phyloP scores from a whole-genome alignment of 257 asterid species.

The Solanum medicagineum region DNA sequence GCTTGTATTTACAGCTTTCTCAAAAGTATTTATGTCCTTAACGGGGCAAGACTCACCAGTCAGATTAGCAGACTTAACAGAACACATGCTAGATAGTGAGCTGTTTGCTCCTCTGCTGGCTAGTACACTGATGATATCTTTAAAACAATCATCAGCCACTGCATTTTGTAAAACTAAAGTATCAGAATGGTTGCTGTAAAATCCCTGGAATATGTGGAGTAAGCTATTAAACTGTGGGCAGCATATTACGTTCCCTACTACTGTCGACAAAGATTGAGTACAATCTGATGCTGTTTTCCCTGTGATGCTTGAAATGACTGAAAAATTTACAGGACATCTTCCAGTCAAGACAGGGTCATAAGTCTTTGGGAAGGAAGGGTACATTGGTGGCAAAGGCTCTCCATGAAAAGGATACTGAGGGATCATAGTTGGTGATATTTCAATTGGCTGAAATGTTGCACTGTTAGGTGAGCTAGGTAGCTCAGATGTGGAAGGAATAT shows the following conservation, averaged over 20 bases:
- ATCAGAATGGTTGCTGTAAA: slow-evolving; percentile 50
- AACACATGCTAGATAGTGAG: slow-evolving; percentile 65
- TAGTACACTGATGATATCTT: slow-evolving; percentile 87
- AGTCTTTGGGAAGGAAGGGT: slow-evolving; percentile 73
- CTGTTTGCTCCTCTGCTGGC: slow-evolving; percentile 93
- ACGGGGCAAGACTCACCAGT: slow-evolving; percentile 98
- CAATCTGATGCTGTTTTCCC: slow-evolving; percentile 92
- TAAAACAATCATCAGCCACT: slow-evolving; percentile 86
- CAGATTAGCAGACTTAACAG: slow-evolving; percentile 58
- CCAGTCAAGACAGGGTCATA: slow-evolving; percentile 91
- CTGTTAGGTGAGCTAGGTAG: slow-evolving; percentile 60
- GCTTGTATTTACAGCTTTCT: slow-evolving; percentile 75
- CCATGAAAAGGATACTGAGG: slow-evolving; percentile 62
- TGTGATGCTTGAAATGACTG: slow-evolving; percentile 58
- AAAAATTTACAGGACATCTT: slow-evolving; percentile 85
- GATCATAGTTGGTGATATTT: slow-evolving; percentile 78
- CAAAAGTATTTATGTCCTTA: slow-evolving; percentile 60
- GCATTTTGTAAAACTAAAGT: slow-evolving; percentile 62
- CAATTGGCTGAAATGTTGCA: slow-evolving; percentile 75
- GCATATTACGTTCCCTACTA: slow-evolving; percentile 88
- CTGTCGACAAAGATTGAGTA: slow-evolving; percentile 60
- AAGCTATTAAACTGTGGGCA: slow-evolving; percentile 92
- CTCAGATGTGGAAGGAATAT: slow-evolving; percentile 32
- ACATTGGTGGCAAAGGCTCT: slow-evolving; percentile 78
- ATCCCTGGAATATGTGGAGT: slow-evolving; percentile 91